Evolutionary conservation across 2,329 filamentous ascomycete genomes (phyloP).

Genomic region (Monosporascus sp.): DNA sequence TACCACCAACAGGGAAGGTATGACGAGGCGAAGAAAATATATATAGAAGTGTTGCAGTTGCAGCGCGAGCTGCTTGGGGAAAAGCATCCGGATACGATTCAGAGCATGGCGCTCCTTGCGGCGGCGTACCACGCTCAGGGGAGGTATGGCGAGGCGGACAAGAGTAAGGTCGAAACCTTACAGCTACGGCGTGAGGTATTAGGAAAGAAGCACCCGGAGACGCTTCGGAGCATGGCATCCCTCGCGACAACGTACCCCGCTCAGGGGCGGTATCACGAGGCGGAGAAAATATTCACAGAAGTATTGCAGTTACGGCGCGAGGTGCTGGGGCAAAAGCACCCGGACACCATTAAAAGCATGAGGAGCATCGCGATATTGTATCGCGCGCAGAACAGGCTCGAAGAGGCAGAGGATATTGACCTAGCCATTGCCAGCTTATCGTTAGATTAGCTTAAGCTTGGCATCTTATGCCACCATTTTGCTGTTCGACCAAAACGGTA

Average conservation of each 20-base stretch:
- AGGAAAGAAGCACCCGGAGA: constrained; percentile 19
- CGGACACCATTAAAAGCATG: constrained; percentile 19
- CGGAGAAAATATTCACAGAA: too few relatives aligned
- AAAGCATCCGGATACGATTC: constrained; percentile 18
- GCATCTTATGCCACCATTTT: too few relatives aligned
- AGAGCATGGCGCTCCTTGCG: constrained; percentile 17
- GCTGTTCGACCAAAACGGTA: too few relatives aligned
- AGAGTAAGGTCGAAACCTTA: constrained; percentile 10
- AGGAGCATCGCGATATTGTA: constrained; percentile 10
- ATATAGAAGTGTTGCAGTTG: constrained; percentile 10
- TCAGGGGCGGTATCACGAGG: constrained; percentile 1
- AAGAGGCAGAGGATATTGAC: constrained; percentile 12
- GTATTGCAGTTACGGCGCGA: constrained; percentile 9
- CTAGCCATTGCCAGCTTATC: too few relatives aligned
- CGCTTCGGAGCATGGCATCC: constrained; percentile 15
- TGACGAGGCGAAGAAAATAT: constrained; percentile 12
- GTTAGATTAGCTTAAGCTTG: too few relatives aligned
- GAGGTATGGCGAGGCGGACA: constrained; percentile 6
- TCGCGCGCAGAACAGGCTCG: not conserved
- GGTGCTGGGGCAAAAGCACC: constrained; percentile 18
- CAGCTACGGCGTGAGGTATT: constrained; percentile 11
- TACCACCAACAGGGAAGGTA: not conserved
- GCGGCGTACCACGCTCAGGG: not conserved
- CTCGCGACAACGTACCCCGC: constrained; percentile 9
- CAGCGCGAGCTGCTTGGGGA: constrained; percentile 13